These are phyloP conservation scores for Claviceps sp. DNA, from an alignment of 2,329 filamentous ascomycete species.

Conservation along the genomic window DNA sequence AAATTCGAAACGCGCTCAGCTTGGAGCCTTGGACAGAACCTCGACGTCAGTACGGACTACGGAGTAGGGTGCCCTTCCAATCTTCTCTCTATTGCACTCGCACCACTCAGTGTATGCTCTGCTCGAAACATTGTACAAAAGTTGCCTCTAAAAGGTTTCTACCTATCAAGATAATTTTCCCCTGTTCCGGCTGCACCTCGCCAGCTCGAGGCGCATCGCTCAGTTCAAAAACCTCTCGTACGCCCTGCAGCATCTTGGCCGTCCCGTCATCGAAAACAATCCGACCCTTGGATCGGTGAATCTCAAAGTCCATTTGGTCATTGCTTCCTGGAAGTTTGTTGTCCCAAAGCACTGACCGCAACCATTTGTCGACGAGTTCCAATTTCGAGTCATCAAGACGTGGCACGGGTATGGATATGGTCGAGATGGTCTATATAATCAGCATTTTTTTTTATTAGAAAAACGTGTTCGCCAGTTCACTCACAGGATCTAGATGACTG, in stretches of 20 bases:
- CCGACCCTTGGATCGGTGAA: conserved; percentile 79
- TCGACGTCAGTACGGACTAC: too few species aligned
- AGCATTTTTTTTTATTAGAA: conserved; percentile 6
- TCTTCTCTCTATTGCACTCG: neutral
- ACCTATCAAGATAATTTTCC: conserved; percentile 54
- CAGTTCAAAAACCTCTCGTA: conserved; percentile 87
- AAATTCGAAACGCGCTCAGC: too few species aligned
- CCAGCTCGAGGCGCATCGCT: conserved; percentile 42
- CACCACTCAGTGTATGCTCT: conserved; percentile 12
- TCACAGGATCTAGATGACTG: conserved; percentile 77
- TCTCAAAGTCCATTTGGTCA: conserved; percentile 44
- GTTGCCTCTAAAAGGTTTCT: conserved; percentile 37
- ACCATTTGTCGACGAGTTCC: conserved; percentile 59
- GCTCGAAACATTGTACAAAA: conserved; percentile 33
- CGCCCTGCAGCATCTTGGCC: conserved; percentile 74
- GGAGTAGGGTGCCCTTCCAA: neutral
- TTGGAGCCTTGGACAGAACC: neutral
- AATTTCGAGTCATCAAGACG: conserved; percentile 44
- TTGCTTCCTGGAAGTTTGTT: conserved; percentile 39
- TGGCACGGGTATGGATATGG: conserved; percentile 57
- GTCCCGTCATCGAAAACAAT: conserved; percentile 51
- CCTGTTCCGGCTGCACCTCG: conserved; percentile 18
- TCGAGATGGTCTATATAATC: conserved; percentile 59
- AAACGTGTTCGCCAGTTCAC: conserved; percentile 13
- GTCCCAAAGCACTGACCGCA: conserved; percentile 78